phyloP scores from a whole-genome alignment of 306 rosid species.

The Herpetospermum pedunculosum region DNA sequence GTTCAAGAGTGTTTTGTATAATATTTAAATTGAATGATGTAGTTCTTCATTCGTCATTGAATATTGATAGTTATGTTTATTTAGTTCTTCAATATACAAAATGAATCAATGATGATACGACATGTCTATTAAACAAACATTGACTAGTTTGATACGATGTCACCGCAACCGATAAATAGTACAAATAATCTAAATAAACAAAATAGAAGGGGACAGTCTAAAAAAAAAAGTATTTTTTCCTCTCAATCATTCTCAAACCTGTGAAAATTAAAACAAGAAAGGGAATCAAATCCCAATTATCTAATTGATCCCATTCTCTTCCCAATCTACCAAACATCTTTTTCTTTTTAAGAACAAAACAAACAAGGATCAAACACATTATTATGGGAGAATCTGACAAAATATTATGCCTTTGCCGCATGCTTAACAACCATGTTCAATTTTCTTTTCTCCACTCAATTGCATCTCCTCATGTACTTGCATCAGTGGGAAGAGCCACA shows the following conservation, averaged over 20 bases:
- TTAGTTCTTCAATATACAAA: too few relatives aligned
- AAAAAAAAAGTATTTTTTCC: neutral
- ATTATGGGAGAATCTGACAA: slow-evolving; percentile 8
- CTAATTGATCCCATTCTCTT: neutral
- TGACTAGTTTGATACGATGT: neutral
- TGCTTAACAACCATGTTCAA: slow-evolving; percentile 1
- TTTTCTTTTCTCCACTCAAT: neutral
- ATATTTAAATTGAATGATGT: neutral
- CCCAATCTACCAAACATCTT: slow-evolving; percentile 1
- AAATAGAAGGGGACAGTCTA: neutral
- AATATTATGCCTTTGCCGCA: neutral
- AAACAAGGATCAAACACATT: slow-evolving; percentile 2
- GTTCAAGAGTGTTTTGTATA: too few relatives aligned
- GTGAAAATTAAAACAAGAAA: neutral
- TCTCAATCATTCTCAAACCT: neutral
- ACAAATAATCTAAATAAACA: neutral
- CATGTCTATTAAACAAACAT: neutral
- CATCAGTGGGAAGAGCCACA: neutral
- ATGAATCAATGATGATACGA: neutral
- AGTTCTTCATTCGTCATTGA: neutral
- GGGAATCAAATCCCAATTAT: neutral
- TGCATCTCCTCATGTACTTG: neutral
- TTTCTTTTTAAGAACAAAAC: neutral
- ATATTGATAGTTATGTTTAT: neutral
- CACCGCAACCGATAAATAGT: neutral